Base-by-base conservation (phyloP, 192 early-diverging fungal genomes). In the Phlyctochytrium arcticum region DNA sequence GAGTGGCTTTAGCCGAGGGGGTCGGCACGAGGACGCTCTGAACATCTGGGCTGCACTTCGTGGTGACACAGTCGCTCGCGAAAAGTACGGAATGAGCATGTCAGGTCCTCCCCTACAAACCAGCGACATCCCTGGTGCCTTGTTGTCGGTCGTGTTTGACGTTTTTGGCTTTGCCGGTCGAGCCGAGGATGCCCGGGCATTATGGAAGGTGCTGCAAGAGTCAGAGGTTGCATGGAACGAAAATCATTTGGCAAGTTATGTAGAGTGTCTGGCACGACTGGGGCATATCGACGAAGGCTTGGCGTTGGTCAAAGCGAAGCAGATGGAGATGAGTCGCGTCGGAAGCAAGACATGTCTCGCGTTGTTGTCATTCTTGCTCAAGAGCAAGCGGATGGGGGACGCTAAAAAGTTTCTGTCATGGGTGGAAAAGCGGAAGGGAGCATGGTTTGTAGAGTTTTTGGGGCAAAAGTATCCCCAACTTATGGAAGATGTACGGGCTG, bases 161-260 rank as follows among this genome's bases (percentile, higher is more conserved):
- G 32, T 33, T 3, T 66, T 46, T 23, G 64, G 64, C 12, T 66
- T 57, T 47, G 32, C 27, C 6, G 54, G 54, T 15, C 10, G 10
- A 12, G 26, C 33, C n/a, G 24, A 55, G 21, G 51, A 37, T 15
- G 64, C 64, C 15, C 36, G 44, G 7, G 10, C 4, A 17, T 49
- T 57, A 19, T 66, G 64, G 64, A 12, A 6, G 12, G 30, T n/a
- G 35, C n/a, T 57, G 17, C 5, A 19, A 15, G 21, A 29, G 31
- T 17, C 26, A 7, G 6, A 15, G 19, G 5, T n/a, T 2, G 19
- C 39, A 17, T 21, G 55, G 34, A 30, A 57, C 23, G 64, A 66
- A 19, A 66, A 66, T 27, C 64, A 66, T 48, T 32, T 66, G 21
- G 64, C 64, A 27, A 57, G 54, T 19, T 57, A 57, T 27, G 39